Percentiles rank a stretch among this genome's conserved stretches.
Conservation (phyloP, 1,284 basidiomycete genomes). For the Retiboletus fuscus region DNA sequence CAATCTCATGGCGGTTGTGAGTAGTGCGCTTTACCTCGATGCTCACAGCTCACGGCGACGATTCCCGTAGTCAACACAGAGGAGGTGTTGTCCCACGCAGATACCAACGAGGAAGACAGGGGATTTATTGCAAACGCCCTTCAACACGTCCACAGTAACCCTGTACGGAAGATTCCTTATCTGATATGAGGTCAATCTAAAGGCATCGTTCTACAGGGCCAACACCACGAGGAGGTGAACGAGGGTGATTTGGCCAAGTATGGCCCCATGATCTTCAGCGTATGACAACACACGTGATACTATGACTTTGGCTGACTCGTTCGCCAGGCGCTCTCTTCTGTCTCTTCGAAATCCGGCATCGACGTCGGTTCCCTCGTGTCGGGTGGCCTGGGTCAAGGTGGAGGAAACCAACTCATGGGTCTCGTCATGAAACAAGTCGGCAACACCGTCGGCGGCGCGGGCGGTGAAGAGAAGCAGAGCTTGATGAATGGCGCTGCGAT, state of each 20-base stretch:
- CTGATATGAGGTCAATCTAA: conserved; percentile 14
- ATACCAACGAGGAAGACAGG: conserved; percentile 16
- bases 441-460: conserved; percentile 77
- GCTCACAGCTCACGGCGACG: conserved; percentile 10
- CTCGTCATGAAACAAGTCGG: conserved; percentile 85
- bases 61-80: conserved; percentile 66
- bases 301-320: conserved; percentile 24
- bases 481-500: conserved; percentile 83
- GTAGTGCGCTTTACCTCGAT: conserved; percentile 25
- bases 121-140: conserved; percentile 39
- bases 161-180: conserved; percentile 22
- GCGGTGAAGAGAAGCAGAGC: conserved; percentile 82
- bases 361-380: conserved; percentile 37
- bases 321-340: conserved; percentile 39
- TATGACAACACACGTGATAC: conserved; percentile 21
- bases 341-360: conserved; percentile 34
- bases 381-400: conserved; percentile 58
- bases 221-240: conserved; percentile 35
- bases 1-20: conserved; percentile 49
- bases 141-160: conserved; percentile 41
- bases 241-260: conserved; percentile 34
- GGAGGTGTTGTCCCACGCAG: conserved; percentile 62
- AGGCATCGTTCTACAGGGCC: conserved; percentile 22
- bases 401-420: conserved; percentile 73
- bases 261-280: conserved; percentile 38